Evolutionary conservation across 345 rosid genomes (phyloP).

Genomic region (Gossypium rotundifolium): DNA sequence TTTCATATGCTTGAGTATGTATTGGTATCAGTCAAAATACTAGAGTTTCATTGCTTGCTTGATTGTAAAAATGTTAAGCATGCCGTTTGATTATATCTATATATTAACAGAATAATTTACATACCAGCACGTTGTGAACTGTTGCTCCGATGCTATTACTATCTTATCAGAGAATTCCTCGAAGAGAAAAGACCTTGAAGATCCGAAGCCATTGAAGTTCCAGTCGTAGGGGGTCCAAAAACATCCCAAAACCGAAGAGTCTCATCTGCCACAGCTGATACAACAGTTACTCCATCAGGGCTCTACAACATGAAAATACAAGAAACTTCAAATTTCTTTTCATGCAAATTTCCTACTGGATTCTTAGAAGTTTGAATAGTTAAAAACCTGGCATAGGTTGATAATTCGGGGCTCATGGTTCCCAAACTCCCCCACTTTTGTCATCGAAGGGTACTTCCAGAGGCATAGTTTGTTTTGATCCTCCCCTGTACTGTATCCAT

Average conservation of each 20-base stretch:
- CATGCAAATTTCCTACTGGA: neutral
- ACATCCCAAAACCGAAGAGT: conserved; percentile 48
- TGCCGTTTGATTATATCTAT: no score
- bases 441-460: conserved; percentile 49
- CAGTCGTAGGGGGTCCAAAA: conserved; percentile 37
- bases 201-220: conserved; percentile 14
- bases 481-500: conserved; percentile 29
- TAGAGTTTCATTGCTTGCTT: no score
- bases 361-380: neutral
- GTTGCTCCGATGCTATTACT: conserved; percentile 17
- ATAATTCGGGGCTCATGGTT: conserved; percentile 31
- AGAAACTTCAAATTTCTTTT: conserved; percentile 1
- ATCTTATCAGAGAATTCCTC: conserved; percentile 31
- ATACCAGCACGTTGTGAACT: neutral
- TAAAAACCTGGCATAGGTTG: conserved; percentile 40
- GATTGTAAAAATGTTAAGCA: no score
- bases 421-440: conserved; percentile 27
- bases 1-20: no score
- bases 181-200: conserved; percentile 42
- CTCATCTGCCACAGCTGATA: conserved; percentile 43
- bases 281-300: conserved; percentile 47
- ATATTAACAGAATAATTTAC: no score
- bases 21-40: no score
- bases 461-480: conserved; percentile 30
- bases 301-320: conserved; percentile 27